These are phyloP conservation scores for Boletus sp. DNA, from an alignment of 1,284 basidiomycete species.

Conservation along the genomic window DNA sequence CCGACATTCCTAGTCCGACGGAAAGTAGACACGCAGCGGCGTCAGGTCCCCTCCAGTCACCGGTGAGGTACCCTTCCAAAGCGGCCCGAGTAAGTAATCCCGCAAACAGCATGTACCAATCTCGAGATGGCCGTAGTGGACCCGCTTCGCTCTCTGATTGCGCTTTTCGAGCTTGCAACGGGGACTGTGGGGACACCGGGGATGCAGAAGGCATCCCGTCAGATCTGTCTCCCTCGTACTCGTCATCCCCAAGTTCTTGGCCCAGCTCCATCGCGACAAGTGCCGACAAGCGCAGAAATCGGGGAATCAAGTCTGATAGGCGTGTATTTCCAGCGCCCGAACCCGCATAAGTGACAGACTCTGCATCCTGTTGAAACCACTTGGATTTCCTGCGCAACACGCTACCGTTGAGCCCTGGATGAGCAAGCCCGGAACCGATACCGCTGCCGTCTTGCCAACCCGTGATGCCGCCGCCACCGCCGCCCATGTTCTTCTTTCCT, in stretches of 20 bases:
- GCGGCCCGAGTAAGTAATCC: conserved; percentile 74
- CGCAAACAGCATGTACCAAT: conserved; percentile 77
- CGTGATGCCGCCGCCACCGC: conserved; percentile 50
- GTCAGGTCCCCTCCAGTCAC: conserved; percentile 69
- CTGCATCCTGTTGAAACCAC: conserved; percentile 28
- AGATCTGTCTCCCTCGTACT: conserved; percentile 22
- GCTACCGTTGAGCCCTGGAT: conserved; percentile 50
- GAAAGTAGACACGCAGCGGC: conserved; percentile 70
- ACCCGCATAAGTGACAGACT: conserved; percentile 25
- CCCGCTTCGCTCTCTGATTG: conserved; percentile 40
- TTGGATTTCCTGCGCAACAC: conserved; percentile 48
- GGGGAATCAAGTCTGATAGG: conserved; percentile 62
- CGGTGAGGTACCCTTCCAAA: conserved; percentile 76
- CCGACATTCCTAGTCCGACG: conserved; percentile 57
- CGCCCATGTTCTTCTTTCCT: conserved; percentile 34
- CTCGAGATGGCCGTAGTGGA: conserved; percentile 60
- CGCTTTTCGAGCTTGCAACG: conserved; percentile 17
- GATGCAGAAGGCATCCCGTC: conserved; percentile 10
- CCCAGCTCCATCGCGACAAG: conserved; percentile 71
- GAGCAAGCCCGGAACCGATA: conserved; percentile 61
- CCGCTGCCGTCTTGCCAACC: conserved; percentile 70
- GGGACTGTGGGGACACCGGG: conserved; percentile 13
- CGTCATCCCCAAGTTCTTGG: conserved; percentile 50
- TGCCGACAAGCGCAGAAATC: conserved; percentile 71
- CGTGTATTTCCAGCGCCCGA: conserved; percentile 55